Base-by-base conservation (phyloP, 176 grass and related monocot genomes). In the Cenchrus americanus region DNA sequence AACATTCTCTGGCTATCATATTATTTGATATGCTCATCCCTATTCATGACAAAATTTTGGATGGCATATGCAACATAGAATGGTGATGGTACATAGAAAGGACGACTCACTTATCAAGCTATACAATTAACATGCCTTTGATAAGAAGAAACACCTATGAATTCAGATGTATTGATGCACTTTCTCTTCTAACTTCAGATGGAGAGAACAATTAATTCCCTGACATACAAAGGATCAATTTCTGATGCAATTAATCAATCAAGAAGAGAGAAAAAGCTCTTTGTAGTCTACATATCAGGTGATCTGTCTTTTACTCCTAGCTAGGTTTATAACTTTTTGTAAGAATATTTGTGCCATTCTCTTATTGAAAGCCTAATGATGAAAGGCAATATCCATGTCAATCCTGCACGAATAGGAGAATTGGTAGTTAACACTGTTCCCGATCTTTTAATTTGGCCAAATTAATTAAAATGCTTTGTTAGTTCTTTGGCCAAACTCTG, bases 211-310 rank as follows among this genome's bases (percentile, higher is more conserved):
- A 83, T 89, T 48, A 48, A 92, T 82, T 86, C 89, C 69, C 92
- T 99, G 70, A 76, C 88, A 5, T 92, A 84, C 76, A 94, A 96
- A 83, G 89, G 96, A 66, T 92, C 93, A 53, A 96, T 99, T 87
- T 40, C 87, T 23, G 86, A 90, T 70, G 89, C 96, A 82, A 96
- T 99, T 73, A 88, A 81, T 79, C 91, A 99, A 87, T 91, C 96
- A 79, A 85, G 74, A 69, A 90, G 66, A 72, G 85, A 87, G 47
- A 99, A 96, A 79, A 99, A 99, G 64, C 91, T 99, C 23, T 99
- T 99, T 92, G 78, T 99, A 71, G 91, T 99, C 41, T 99, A 96
- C 74, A 86, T 96, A 76, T 99, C 96, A 89, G 93, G 96, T 96
- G 76, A 77, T 81, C 76, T 77, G 12, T 43, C 37, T 46, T 63